These are phyloP conservation scores for Solanum sejunctum DNA, from an alignment of 257 asterid species.

Conservation along the genomic window DNA sequence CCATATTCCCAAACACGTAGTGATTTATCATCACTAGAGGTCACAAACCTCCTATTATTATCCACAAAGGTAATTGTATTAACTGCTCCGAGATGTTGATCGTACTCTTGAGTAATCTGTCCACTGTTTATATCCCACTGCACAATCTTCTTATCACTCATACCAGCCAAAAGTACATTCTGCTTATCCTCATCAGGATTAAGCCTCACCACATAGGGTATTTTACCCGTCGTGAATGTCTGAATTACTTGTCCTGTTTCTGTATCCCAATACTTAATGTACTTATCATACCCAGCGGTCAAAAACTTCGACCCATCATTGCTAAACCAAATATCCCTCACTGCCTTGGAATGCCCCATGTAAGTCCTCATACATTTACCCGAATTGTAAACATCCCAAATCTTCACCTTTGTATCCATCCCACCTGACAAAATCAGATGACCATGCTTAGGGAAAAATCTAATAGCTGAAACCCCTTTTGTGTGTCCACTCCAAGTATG, in stretches of 20 bases:
- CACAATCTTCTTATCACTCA: constrained; percentile 98
- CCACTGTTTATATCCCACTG: constrained; percentile 97
- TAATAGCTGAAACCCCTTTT: constrained; percentile 89
- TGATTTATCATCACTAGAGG: constrained; percentile 95
- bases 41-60: constrained; percentile 90
- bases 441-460: constrained; percentile 90
- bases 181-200: constrained; percentile 98
- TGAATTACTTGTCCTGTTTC: constrained; percentile 98
- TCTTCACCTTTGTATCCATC: constrained; percentile 93
- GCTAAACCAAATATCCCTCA: constrained; percentile 82
- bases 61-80: constrained; percentile 95
- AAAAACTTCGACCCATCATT: constrained; percentile 87
- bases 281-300: constrained; percentile 92
- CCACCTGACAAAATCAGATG: constrained; percentile 94
- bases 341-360: constrained; percentile 95
- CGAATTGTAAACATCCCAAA: constrained; percentile 87
- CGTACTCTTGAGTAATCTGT: constrained; percentile 96
- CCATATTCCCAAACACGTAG: constrained; percentile 98
- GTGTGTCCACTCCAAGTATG: constrained; percentile 99
- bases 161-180: constrained; percentile 90
- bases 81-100: constrained; percentile 98
- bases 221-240: constrained; percentile 79
- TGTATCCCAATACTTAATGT: constrained; percentile 97
- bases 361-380: constrained; percentile 96
- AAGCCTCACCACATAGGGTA: constrained; percentile 90